Conservation (phyloP, 805 yeast species). For the Saturnispora diversa region DNA sequence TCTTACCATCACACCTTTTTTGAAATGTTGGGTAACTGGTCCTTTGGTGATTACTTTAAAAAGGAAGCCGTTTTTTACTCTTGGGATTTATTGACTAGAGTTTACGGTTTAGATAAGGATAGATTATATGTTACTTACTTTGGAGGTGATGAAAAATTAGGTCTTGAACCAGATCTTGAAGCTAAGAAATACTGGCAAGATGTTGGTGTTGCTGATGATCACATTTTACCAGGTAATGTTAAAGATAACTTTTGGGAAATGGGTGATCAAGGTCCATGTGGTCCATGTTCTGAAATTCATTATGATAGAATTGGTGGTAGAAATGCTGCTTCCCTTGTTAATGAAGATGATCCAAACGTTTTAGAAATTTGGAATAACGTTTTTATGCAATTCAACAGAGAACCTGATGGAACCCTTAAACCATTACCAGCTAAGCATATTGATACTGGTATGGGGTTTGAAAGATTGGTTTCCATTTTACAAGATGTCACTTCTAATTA, state of each 20-base stretch:
- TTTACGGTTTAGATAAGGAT: conserved; percentile 69
- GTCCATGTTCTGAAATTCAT: conserved; percentile 97
- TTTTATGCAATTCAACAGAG: conserved; percentile 94
- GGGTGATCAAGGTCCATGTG: conserved; percentile 99
- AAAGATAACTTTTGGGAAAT: conserved; percentile 98
- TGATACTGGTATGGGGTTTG: conserved; percentile 99
- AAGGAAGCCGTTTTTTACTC: conserved; percentile 82
- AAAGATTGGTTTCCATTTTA: conserved; percentile 88
- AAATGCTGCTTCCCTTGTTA: conserved; percentile 84
- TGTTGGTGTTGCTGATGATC: conserved; percentile 86
- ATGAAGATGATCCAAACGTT: conserved; percentile 96
- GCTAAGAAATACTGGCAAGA: conserved; percentile 81
- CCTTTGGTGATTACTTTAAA: conserved; percentile 98
- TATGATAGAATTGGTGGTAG: conserved; percentile 98
- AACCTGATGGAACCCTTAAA: conserved; percentile 70
- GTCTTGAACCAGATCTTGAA: conserved; percentile 88
- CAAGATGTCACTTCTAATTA: conserved; percentile 90
- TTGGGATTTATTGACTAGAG: conserved; percentile 86
- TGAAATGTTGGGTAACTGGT: conserved; percentile 99
- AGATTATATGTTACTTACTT: conserved; percentile 93
- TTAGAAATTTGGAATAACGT: conserved; percentile 97
- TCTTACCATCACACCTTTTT: conserved; percentile 98
- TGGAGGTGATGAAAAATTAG: conserved; percentile 80
- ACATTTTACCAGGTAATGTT: conserved; percentile 84
- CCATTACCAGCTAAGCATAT: conserved; percentile 90